These are phyloP conservation scores for Mortierella sp. DNA, from an alignment of 371 early-diverging fungal genomes.

Conservation along the genomic window DNA sequence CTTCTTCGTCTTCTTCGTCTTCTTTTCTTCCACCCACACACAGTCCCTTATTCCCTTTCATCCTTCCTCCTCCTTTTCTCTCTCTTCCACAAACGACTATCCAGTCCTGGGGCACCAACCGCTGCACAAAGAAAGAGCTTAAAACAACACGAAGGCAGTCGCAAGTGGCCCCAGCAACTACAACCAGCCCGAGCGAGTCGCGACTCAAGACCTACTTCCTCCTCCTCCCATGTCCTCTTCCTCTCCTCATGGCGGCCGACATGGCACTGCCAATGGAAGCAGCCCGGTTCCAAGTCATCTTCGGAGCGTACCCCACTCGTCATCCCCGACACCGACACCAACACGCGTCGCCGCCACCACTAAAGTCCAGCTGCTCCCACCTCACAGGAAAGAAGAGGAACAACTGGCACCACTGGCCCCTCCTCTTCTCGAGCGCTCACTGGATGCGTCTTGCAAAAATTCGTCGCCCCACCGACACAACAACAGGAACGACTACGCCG, in stretches of 20 bases:
- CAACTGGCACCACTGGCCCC: not conserved
- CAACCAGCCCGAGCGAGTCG: not conserved
- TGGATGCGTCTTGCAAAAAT: constrained; percentile 26
- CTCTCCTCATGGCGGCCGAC: not conserved
- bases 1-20: not conserved
- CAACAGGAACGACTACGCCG: constrained; percentile 3
- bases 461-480: not conserved
- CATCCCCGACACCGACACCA: constrained; percentile 21
- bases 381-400: not conserved
- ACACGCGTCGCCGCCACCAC: not conserved
- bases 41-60: not conserved
- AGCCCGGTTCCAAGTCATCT: constrained; percentile 2
- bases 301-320: constrained; percentile 17
- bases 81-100: not conserved
- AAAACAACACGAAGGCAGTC: not conserved
- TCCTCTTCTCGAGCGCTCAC: not conserved
- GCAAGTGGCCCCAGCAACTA: not conserved
- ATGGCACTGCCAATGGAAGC: not conserved
- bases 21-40: not conserved
- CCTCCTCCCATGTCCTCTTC: not conserved
- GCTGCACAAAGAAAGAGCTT: not conserved
- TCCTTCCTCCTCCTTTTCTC: not conserved
- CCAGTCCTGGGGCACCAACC: not conserved
- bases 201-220: not conserved
- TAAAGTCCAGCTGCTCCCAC: not conserved